Conservation (phyloP, 2,329 filamentous ascomycete species). For the Colletotrichum filicis region DNA sequence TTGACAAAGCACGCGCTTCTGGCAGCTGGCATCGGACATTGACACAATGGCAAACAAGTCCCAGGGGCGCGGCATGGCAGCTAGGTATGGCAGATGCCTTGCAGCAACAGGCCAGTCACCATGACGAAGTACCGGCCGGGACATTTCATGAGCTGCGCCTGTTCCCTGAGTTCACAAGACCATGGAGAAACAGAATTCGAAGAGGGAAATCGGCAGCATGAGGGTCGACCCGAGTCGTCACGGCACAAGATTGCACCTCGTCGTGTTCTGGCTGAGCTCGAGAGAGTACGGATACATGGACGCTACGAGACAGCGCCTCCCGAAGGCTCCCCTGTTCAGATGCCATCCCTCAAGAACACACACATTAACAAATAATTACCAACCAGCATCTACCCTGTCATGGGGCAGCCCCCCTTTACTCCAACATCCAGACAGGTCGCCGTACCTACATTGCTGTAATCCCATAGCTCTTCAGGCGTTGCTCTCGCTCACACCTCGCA, state of each 20-base stretch:
- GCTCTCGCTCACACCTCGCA: conserved; percentile 1
- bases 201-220: no score
- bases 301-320: not conserved
- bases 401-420: conserved; percentile 5
- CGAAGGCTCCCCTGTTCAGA: not conserved
- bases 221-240: not conserved
- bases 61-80: not conserved
- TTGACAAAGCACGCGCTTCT: not conserved
- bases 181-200: not conserved
- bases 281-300: not conserved
- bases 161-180: not conserved
- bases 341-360: conserved; percentile 4
- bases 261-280: not conserved
- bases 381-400: conserved; percentile 21
- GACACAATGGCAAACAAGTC: not conserved
- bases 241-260: no score
- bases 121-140: not conserved
- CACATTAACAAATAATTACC: conserved; percentile 21
- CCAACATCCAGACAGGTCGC: conserved; percentile 13
- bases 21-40: not conserved
- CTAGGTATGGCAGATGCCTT: not conserved
- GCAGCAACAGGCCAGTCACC: not conserved
- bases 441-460: conserved; percentile 5
- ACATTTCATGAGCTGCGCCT: no score
- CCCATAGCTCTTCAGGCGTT: not conserved